These are phyloP conservation scores for Saccharomycopsis sp. DNA, from an alignment of 805 yeast species.

Conservation along the genomic window DNA sequence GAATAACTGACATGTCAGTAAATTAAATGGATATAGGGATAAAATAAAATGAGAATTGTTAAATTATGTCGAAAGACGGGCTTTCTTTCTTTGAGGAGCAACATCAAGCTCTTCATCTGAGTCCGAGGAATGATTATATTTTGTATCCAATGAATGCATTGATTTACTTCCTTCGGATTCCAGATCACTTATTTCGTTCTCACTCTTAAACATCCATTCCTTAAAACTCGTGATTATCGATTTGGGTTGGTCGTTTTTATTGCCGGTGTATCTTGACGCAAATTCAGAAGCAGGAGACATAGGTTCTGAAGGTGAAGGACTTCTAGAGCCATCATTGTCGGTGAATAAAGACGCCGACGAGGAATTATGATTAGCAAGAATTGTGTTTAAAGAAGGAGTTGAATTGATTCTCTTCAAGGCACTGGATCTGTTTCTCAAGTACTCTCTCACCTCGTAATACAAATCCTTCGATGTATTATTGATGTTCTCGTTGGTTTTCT, in stretches of 20 bases:
- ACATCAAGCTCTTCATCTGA: slow-evolving; percentile 2
- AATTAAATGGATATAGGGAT: too few relatives aligned
- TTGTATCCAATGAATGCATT: neutral
- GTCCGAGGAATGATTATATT: neutral
- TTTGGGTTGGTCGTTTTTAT: slow-evolving; percentile 33
- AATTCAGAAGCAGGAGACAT: slow-evolving; percentile 60
- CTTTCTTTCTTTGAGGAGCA: neutral
- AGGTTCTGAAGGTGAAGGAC: slow-evolving; percentile 14
- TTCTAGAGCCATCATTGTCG: slow-evolving; percentile 22
- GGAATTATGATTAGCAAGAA: slow-evolving; percentile 25
- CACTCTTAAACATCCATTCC: slow-evolving; percentile 31
- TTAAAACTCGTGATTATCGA: slow-evolving; percentile 29
- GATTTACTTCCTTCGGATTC: neutral
- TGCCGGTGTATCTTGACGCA: slow-evolving; percentile 58
- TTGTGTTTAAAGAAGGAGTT: slow-evolving; percentile 14
- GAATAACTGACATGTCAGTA: too few relatives aligned
- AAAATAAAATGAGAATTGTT: too few relatives aligned
- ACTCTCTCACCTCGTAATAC: slow-evolving; percentile 78
- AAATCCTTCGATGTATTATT: slow-evolving; percentile 75
- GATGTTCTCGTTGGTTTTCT: slow-evolving; percentile 59
- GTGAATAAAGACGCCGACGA: neutral
- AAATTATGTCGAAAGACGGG: neutral
- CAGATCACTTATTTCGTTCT: slow-evolving; percentile 7
- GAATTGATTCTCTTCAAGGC: slow-evolving; percentile 22
- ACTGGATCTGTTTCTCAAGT: slow-evolving; percentile 42